Evolutionary conservation across 1,284 basidiomycete species (phyloP), one percentile per base, ranked within the genome.

Genomic region (Rhodofomes roseus): DNA sequence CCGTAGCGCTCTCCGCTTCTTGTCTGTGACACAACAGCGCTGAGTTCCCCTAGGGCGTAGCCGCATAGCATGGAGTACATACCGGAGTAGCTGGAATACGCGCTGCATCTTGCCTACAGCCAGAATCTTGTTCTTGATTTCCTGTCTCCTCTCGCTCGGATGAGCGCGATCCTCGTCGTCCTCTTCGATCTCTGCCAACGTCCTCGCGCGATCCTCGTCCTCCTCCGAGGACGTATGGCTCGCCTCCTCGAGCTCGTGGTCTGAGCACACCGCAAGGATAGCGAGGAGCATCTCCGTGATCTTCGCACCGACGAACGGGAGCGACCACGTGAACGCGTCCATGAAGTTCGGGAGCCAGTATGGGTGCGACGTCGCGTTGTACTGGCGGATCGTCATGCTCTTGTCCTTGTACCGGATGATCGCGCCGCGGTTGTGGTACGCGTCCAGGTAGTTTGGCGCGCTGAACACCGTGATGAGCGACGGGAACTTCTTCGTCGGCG

Each of bases 291-390:
- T 98, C 72, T 99, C 96, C 86, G 65, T 71, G 94, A 95, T 98
- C 80, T 99, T 99, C 61, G 95, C 88, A 46, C 96, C 96, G 7
- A 99, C 96, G 70, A 99, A 99, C 0, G 96, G 97, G 64, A 99
- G 77, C 77, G 91, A 94, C 97, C 97, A 99, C 1, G 96, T 98
- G 74, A 99, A 99, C 36, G 93, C 96, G 74, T 99, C 95, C 93
- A 98, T 97, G 69, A 98, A 98, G 77, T 98, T 99, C 4, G 96
- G 96, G 41, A 99, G 79, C 87, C 88, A 91, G 70, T 87, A 90
- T 2, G 96, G 97, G 73, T 99, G 96, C 34, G 90, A 84, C 41
- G 86, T 92, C 67, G 91, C 92, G 76, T 99, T 98, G 81, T 95
- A 99, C 76, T 98, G 96, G 61, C 93, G 82, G 66, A 97, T 96